A percentile compares a stretch with the other conserved stretches of the same genome.
phyloP scores from a whole-genome alignment of 805 yeast species.

The Starmerella bacillaris region DNA sequence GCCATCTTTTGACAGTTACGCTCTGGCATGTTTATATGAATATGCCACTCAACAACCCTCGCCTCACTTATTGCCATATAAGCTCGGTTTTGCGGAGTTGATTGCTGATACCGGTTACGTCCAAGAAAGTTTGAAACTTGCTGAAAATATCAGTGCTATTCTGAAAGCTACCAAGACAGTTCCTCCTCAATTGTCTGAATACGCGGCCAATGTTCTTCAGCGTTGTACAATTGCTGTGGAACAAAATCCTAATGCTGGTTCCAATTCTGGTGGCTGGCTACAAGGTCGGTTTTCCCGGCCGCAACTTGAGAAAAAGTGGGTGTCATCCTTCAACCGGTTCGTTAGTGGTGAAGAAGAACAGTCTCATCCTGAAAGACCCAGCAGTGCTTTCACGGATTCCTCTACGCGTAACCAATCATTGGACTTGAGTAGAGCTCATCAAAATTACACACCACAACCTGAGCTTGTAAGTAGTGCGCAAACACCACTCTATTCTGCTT shows the following conservation, averaged over 20 bases:
- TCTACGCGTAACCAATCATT: no score
- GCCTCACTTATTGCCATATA: constrained; percentile 37
- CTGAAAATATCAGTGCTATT: constrained; percentile 14
- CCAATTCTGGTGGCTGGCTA: constrained; percentile 45
- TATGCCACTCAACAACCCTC: constrained; percentile 24
- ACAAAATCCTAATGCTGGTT: constrained; percentile 3
- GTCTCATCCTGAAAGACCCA: neutral
- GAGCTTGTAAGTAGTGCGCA: neutral
- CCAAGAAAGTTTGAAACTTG: constrained; percentile 32
- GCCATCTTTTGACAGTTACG: constrained; percentile 26
- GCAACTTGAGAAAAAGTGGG: constrained; percentile 65
- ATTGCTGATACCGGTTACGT: constrained; percentile 50
- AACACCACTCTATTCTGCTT: neutral
- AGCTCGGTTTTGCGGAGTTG: constrained; percentile 47
- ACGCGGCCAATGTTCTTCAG: constrained; percentile 24
- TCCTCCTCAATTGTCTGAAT: constrained; percentile 27
- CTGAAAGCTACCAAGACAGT: constrained; percentile 7
- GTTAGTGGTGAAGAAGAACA: constrained; percentile 67
- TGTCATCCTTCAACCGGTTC: constrained; percentile 56
- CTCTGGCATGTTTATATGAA: constrained; percentile 58
- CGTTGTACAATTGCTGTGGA: constrained; percentile 17
- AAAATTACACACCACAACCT: neutral
- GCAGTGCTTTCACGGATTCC: neutral
- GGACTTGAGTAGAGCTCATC: constrained; percentile 1
- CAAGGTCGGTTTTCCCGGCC: constrained; percentile 33